phyloP scores from a whole-genome alignment of 768 basidiomycete species.

The Mycena kentingensis region DNA sequence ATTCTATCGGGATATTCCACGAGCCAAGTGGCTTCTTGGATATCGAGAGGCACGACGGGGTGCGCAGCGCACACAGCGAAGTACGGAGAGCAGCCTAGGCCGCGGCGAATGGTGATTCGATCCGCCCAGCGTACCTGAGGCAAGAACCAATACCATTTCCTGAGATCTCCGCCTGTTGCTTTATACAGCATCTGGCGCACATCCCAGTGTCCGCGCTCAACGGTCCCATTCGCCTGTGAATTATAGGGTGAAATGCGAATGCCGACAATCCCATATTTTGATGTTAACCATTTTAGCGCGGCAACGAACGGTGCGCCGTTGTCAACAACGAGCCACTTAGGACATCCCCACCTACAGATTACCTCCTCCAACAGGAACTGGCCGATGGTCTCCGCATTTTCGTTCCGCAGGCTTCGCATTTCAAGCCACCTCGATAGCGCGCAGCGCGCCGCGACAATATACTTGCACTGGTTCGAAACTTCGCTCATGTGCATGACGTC shows the following conservation, averaged over 20 bases:
- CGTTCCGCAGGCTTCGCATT: slow-evolving; percentile 17
- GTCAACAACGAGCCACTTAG: slow-evolving; percentile 36
- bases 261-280: slow-evolving; percentile 37
- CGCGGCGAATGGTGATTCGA: slow-evolving; percentile 25
- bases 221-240: slow-evolving; percentile 40
- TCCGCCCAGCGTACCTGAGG: slow-evolving; percentile 38
- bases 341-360: slow-evolving; percentile 39
- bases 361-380: slow-evolving; percentile 31
- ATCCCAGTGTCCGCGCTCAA: slow-evolving; percentile 36
- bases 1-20: slow-evolving; percentile 20
- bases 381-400: slow-evolving; percentile 23
- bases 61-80: slow-evolving; percentile 35
- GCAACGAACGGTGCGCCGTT: slow-evolving; percentile 34
- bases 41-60: slow-evolving; percentile 32
- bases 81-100: slow-evolving; percentile 32
- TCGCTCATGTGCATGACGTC: slow-evolving; percentile 33
- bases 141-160: slow-evolving; percentile 33
- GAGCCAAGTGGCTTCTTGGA: slow-evolving; percentile 31
- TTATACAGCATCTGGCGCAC: slow-evolving; percentile 28
- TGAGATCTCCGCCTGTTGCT: slow-evolving; percentile 25
- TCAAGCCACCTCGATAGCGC: slow-evolving; percentile 26
- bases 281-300: slow-evolving; percentile 19
- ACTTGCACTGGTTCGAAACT: slow-evolving; percentile 19
- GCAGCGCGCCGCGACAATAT: slow-evolving; percentile 29
- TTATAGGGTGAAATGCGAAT: slow-evolving; percentile 47